These are phyloP conservation scores for Pyricularia sp. DNA, from an alignment of 2,329 filamentous ascomycete genomes.

Conservation along the genomic window DNA sequence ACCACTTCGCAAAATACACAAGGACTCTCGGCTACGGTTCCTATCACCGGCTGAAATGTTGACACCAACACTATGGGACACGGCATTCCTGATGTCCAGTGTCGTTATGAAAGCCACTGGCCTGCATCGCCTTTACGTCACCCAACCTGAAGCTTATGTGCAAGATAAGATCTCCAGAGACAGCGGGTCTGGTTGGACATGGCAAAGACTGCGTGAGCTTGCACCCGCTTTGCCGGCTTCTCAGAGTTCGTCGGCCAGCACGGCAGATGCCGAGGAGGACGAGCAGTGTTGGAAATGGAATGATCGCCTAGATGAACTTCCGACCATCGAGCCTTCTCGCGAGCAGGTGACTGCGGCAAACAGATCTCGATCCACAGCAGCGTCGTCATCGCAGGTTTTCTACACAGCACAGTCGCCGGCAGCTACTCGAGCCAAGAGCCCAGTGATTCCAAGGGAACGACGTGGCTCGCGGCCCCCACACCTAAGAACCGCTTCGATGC, in stretches of 20 bases:
- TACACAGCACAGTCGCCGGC: slow-evolving; percentile 25
- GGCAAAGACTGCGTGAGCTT: slow-evolving; percentile 58
- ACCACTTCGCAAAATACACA: slow-evolving; percentile 68
- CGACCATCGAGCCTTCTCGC: slow-evolving; percentile 32
- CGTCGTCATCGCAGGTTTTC: slow-evolving; percentile 31
- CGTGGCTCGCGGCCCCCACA: slow-evolving; percentile 35
- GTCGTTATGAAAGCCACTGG: slow-evolving; percentile 64
- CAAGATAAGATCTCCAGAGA: slow-evolving; percentile 49
- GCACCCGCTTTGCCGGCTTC: slow-evolving; percentile 44
- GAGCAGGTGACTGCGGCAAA: slow-evolving; percentile 21
- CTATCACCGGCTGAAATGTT: slow-evolving; percentile 63
- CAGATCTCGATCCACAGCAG: slow-evolving; percentile 25
- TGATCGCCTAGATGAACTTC: slow-evolving; percentile 50
- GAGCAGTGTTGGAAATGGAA: slow-evolving; percentile 62
- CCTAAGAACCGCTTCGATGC: slow-evolving; percentile 44
- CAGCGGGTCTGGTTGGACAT: slow-evolving; percentile 48
- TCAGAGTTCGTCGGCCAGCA: slow-evolving; percentile 17
- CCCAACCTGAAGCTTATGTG: slow-evolving; percentile 64
- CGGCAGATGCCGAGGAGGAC: slow-evolving; percentile 51
- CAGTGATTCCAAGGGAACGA: slow-evolving; percentile 25
- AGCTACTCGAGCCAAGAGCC: slow-evolving; percentile 21
- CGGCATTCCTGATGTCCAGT: slow-evolving; percentile 58
- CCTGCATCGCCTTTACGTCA: slow-evolving; percentile 61
- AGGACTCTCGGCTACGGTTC: slow-evolving; percentile 63
- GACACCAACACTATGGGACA: slow-evolving; percentile 62